These are phyloP conservation scores for Torulaspora indica DNA, from an alignment of 805 yeast species.

Conservation along the genomic window DNA sequence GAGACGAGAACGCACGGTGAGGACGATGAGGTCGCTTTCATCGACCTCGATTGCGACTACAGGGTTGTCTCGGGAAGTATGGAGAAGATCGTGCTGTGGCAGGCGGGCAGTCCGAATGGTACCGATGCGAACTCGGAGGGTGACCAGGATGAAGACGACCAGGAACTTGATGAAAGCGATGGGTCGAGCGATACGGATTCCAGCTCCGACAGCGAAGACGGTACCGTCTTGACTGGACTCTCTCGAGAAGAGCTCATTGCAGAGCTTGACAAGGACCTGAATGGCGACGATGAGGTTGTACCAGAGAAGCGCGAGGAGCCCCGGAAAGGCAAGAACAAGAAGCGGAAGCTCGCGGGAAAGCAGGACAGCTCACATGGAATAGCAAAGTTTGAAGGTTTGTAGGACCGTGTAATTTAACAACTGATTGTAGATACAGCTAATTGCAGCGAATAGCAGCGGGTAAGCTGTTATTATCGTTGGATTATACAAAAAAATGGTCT, in stretches of 20 bases:
- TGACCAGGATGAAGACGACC: not conserved
- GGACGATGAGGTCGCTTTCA: constrained; percentile 66
- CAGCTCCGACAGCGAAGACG: constrained; percentile 11
- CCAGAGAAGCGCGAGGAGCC: constrained; percentile 2
- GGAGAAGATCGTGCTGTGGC: constrained; percentile 79
- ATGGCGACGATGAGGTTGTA: constrained; percentile 15
- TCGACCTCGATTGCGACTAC: constrained; percentile 79
- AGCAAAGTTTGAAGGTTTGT: constrained; percentile 57
- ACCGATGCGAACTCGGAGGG: too few relatives aligned
- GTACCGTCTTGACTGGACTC: constrained; percentile 6
- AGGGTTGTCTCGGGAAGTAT: constrained; percentile 78
- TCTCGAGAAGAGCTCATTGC: constrained; percentile 33
- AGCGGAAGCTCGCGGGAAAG: constrained; percentile 10
- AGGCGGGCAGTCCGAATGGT: too few relatives aligned
- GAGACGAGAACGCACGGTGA: constrained; percentile 64
- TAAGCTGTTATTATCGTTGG: too few relatives aligned
- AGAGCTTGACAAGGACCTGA: constrained; percentile 31
- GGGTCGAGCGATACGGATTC: not conserved
- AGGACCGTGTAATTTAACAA: constrained; percentile 1
- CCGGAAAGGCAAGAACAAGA: constrained; percentile 4
- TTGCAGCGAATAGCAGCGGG: too few relatives aligned
- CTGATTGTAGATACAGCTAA: not conserved
- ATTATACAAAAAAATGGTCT: constrained; percentile 24
- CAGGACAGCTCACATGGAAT: constrained; percentile 54
- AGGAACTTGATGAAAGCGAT: not conserved